phyloP scores from a whole-genome alignment of 129 eudicot genomes.

The Flaveria linearis region DNA sequence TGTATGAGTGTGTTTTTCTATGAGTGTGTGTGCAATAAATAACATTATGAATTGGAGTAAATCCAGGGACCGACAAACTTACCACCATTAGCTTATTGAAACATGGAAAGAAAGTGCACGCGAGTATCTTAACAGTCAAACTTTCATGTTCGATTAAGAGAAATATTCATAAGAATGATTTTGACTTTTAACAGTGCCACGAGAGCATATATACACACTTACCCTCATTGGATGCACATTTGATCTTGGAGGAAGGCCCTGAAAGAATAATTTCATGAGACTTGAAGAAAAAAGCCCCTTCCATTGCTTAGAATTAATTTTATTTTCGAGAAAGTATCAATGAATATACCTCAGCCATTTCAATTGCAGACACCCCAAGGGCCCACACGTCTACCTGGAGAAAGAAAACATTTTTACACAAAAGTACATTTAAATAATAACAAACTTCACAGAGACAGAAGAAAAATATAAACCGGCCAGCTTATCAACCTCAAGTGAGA shows the following conservation, averaged over 20 bases:
- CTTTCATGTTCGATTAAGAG: constrained; percentile 19
- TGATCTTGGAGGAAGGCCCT: constrained; percentile 98
- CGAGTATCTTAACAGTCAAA: constrained; percentile 12
- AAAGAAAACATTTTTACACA: constrained; percentile 17
- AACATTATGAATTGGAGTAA: neutral
- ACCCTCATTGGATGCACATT: constrained; percentile 99
- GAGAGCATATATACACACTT: constrained; percentile 36
- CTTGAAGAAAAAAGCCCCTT: neutral
- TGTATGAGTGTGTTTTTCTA: no score
- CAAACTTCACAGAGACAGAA: constrained; percentile 18
- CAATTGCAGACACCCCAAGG: constrained; percentile 96
- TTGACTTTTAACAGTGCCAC: constrained; percentile 20
- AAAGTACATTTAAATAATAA: neutral
- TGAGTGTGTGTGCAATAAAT: neutral
- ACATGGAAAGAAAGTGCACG: constrained; percentile 12
- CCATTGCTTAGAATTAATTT: neutral
- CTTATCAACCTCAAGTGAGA: constrained; percentile 14
- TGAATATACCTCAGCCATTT: constrained; percentile 91
- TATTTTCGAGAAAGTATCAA: neutral
- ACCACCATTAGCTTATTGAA: constrained; percentile 23
- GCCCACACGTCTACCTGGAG: constrained; percentile 98
- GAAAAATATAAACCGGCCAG: constrained; percentile 14
- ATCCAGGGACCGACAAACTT: constrained; percentile 5
- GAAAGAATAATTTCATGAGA: constrained; percentile 34
- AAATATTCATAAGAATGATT: constrained; percentile 8